Evolutionary conservation across 805 yeast genomes (phyloP).

Genomic region (Tetrapisispora phaffii): DNA sequence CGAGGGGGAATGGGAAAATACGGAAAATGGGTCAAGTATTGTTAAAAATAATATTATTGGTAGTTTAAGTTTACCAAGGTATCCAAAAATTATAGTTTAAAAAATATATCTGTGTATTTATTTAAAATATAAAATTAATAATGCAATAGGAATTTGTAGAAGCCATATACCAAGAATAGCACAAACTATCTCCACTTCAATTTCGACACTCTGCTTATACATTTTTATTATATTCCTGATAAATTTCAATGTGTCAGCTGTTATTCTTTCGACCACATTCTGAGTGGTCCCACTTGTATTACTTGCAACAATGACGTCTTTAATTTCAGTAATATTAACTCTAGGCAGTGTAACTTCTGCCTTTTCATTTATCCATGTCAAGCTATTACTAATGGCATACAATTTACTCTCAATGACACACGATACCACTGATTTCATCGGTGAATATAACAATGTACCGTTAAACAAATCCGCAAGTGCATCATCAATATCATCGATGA

Average conservation of each 20-base stretch:
- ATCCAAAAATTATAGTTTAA: conserved; percentile 9
- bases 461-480: conserved; percentile 54
- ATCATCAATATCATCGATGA: conserved; percentile 49
- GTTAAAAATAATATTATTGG: not conserved
- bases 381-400: conserved; percentile 52
- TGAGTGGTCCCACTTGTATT: not conserved
- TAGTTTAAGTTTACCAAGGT: conserved; percentile 4
- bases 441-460: conserved; percentile 52
- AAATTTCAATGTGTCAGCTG: conserved; percentile 17
- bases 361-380: conserved; percentile 67
- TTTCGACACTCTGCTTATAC: conserved; percentile 27
- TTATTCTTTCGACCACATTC: conserved; percentile 10
- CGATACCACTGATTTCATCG: conserved; percentile 58
- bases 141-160: conserved; percentile 35
- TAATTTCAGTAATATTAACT: conserved; percentile 30
- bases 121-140: conserved; percentile 8
- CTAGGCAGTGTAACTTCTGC: conserved; percentile 51
- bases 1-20: conserved; percentile 6
- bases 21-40: not conserved
- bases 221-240: conserved; percentile 25
- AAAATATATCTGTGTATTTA: not conserved
- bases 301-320: conserved; percentile 1
- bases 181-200: conserved; percentile 41
- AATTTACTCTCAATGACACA: conserved; percentile 76
- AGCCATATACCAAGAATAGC: conserved; percentile 41